phyloP scores from a whole-genome alignment of 345 rosid species.

The Corymbia maculata region DNA sequence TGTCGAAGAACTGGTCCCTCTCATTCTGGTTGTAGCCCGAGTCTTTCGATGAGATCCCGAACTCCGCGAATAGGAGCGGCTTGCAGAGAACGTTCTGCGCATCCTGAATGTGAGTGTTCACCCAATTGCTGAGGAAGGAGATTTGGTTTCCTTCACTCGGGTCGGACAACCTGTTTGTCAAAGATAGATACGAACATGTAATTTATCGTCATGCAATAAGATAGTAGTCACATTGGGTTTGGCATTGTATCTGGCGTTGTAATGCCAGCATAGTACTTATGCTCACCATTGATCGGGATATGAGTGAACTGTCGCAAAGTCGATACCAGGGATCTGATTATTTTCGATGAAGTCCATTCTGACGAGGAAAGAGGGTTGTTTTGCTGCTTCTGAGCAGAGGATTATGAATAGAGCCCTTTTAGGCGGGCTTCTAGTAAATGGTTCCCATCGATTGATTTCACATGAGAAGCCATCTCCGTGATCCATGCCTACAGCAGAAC shows the following conservation, averaged over 20 bases:
- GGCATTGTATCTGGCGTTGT: neutral
- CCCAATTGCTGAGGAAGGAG: constrained; percentile 41
- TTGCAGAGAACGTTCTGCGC: constrained; percentile 47
- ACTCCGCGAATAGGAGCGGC: constrained; percentile 54
- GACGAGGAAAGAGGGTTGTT: constrained; percentile 34
- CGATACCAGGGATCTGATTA: constrained; percentile 47
- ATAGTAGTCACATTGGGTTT: neutral
- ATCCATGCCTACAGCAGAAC: constrained; percentile 35
- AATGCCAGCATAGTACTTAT: neutral
- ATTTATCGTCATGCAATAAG: neutral
- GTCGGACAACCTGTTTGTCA: constrained; percentile 23
- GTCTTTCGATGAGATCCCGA: constrained; percentile 37
- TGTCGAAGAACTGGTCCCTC: constrained; percentile 39
- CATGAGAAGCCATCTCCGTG: constrained; percentile 52
- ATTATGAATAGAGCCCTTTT: constrained; percentile 52
- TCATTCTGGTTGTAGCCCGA: constrained; percentile 16
- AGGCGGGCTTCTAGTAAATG: constrained; percentile 51
- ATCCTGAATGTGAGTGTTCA: constrained; percentile 43
- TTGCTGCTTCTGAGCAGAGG: constrained; percentile 42
- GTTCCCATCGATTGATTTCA: constrained; percentile 54
- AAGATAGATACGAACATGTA: neutral
- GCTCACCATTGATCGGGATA: constrained; percentile 72
- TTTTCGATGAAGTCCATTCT: constrained; percentile 62
- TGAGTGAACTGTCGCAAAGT: constrained; percentile 55
- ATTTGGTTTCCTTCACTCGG: constrained; percentile 25